Percentiles rank a stretch among this genome's conserved stretches.
Conservation (phyloP, 306 rosid genomes). For the Cucurbita moschata region DNA sequence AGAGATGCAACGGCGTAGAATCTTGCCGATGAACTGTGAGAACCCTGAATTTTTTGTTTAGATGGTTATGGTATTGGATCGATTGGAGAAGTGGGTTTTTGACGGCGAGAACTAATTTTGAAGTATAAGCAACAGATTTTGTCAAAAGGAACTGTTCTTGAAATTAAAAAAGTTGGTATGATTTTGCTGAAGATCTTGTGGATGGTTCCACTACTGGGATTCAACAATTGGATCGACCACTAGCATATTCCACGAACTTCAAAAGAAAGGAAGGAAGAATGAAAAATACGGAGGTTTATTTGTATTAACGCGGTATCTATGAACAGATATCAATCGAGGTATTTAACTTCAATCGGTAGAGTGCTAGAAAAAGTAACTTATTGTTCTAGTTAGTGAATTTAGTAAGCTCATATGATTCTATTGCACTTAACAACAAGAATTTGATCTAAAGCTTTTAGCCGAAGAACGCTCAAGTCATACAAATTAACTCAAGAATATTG, state of each 20-base stretch:
- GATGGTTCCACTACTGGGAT: neutral
- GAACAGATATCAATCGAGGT: no score
- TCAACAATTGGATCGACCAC: neutral
- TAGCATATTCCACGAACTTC: neutral
- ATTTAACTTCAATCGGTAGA: no score
- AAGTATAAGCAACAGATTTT: neutral
- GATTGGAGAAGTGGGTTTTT: neutral
- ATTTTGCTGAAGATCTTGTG: neutral
- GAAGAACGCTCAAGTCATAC: no score
- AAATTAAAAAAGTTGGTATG: neutral
- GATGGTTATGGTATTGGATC: neutral
- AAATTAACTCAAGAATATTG: no score
- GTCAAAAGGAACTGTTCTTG: neutral
- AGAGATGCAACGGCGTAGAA: neutral
- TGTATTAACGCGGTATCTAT: no score
- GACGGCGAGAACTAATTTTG: neutral
- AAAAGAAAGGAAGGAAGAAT: neutral
- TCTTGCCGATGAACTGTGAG: neutral
- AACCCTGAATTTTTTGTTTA: neutral
- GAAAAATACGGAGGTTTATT: neutral
- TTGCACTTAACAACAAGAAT: no score
- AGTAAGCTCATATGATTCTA: no score
- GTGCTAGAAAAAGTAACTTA: no score
- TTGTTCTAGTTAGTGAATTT: no score
- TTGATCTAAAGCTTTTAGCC: no score